Evolutionary conservation across 345 rosid species (phyloP).

Genomic region (Laguncularia racemosa): DNA sequence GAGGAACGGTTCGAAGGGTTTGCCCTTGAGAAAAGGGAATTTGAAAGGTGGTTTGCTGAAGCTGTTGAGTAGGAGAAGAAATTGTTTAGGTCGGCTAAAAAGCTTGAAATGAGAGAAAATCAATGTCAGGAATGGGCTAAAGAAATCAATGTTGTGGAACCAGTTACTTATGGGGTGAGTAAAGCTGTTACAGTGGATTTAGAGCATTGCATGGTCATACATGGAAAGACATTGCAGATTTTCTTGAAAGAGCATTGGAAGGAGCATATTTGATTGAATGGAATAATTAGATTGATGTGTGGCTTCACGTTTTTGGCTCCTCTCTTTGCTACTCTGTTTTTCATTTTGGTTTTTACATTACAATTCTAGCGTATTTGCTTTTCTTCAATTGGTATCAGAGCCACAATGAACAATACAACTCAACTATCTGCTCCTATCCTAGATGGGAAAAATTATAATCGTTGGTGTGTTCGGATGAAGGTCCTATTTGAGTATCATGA

Average conservation of each 20-base stretch:
- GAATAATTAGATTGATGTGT: too few relatives aligned
- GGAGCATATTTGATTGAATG: conserved; percentile 24
- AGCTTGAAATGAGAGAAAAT: conserved; percentile 23
- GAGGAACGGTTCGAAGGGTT: conserved; percentile 9
- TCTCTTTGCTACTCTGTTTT: too few relatives aligned
- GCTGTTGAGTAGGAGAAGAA: not conserved
- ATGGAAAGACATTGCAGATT: conserved; percentile 37
- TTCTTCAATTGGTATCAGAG: too few relatives aligned
- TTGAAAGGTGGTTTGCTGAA: conserved; percentile 11
- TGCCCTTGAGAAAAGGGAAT: conserved; percentile 9
- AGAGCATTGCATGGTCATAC: conserved; percentile 5
- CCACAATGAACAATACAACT: too few relatives aligned
- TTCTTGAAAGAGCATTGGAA: conserved; percentile 37
- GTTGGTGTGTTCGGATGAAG: too few relatives aligned
- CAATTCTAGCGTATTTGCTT: too few relatives aligned
- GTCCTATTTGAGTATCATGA: too few relatives aligned
- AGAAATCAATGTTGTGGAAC: conserved; percentile 1
- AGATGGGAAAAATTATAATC: too few relatives aligned
- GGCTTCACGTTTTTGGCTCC: too few relatives aligned
- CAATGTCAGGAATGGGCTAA: conserved; percentile 12
- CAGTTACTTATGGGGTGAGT: too few relatives aligned
- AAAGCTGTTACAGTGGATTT: not conserved
- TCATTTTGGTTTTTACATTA: too few relatives aligned
- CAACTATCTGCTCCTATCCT: too few relatives aligned
- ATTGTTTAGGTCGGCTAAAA: conserved; percentile 12